Percentiles rank a stretch among this genome's conserved stretches.
phyloP scores from a whole-genome alignment of 2,329 filamentous ascomycete genomes.

The Colletotrichum limetticola region DNA sequence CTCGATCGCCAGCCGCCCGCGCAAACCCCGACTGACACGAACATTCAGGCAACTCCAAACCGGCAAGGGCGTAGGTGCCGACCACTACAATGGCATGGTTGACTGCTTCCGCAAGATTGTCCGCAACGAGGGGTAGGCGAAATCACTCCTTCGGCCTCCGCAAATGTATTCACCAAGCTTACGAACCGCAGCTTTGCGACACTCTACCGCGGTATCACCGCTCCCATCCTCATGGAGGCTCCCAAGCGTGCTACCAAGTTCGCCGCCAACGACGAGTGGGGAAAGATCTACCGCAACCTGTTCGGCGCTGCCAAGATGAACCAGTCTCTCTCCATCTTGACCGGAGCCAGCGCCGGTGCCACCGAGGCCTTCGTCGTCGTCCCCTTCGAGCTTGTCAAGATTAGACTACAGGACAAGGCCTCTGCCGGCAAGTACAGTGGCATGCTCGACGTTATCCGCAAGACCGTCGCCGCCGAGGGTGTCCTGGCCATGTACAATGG shows the following conservation, averaged over 20 bases:
- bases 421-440: constrained; percentile 89
- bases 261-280: constrained; percentile 98
- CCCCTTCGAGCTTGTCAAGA: constrained; percentile 98
- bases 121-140: constrained; percentile 86
- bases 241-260: constrained; percentile 97
- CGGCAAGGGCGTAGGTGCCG: constrained; percentile 76
- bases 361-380: constrained; percentile 98
- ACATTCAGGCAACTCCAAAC: constrained; percentile 83
- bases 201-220: constrained; percentile 94
- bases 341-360: constrained; percentile 92
- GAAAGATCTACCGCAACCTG: constrained; percentile 87
- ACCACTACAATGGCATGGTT: constrained; percentile 95
- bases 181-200: constrained; percentile 74
- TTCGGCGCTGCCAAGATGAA: constrained; percentile 91
- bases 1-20: constrained; percentile 36
- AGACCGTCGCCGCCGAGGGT: constrained; percentile 87
- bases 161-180: constrained; percentile 6
- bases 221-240: constrained; percentile 98
- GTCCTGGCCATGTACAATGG: constrained; percentile 93
- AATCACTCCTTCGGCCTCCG: background rate
- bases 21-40: constrained; percentile 37
- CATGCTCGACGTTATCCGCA: constrained; percentile 81
- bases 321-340: constrained; percentile 90
- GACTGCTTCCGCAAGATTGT: constrained; percentile 99
- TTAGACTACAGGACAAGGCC: constrained; percentile 94